Evolutionary conservation across 768 basidiomycete genomes (phyloP).

Genomic region (Suillus luteus): DNA sequence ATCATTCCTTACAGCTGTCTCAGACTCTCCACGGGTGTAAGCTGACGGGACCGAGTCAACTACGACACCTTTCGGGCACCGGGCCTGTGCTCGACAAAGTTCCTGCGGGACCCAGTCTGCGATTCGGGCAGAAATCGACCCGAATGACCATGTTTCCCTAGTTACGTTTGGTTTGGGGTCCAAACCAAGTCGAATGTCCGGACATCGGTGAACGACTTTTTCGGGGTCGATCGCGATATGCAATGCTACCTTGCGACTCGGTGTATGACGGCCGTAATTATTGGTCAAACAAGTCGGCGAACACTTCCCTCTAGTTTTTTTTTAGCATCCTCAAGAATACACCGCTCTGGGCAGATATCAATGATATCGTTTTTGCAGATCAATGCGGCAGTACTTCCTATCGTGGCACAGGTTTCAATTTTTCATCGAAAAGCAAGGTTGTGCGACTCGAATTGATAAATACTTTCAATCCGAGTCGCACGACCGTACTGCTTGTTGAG

Average conservation of each 20-base stretch:
- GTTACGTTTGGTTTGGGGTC: slow-evolving; percentile 4
- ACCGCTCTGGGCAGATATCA: neutral
- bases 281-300: neutral
- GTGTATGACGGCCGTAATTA: neutral
- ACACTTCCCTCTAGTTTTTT: neutral
- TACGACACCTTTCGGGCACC: neutral
- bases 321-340: neutral
- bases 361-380: neutral
- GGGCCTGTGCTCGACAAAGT: neutral
- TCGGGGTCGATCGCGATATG: neutral
- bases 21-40: neutral
- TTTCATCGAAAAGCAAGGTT: neutral
- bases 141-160: neutral
- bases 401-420: neutral
- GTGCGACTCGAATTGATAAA: slow-evolving; percentile 2
- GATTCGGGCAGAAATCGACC: neutral
- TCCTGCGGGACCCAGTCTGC: neutral
- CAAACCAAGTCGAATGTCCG: neutral
- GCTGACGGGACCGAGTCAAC: neutral
- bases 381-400: neutral
- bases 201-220: neutral
- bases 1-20: neutral
- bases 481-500: neutral
- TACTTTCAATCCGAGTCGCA: neutral
- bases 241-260: neutral